These are phyloP conservation scores for Smittium mucronatum DNA, from an alignment of 371 early-diverging fungal genomes.

Conservation along the genomic window DNA sequence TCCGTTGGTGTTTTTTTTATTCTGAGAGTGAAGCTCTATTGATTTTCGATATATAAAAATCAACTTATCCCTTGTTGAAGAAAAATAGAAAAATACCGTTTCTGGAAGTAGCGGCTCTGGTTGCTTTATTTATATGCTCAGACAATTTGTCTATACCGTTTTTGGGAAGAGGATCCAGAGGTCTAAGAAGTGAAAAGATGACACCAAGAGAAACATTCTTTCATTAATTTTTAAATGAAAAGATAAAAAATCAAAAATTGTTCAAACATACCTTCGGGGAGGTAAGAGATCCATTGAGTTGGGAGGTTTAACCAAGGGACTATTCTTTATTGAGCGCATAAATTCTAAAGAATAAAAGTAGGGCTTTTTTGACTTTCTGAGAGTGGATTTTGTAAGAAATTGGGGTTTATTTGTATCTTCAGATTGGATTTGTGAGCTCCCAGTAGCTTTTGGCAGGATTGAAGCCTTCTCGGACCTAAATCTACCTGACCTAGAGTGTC, in stretches of 20 bases:
- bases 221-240: too few species aligned
- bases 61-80: too few species aligned
- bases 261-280: neutral
- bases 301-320: neutral
- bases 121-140: neutral
- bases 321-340: neutral
- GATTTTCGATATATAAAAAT: too few species aligned
- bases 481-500: neutral
- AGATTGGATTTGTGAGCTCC: neutral
- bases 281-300: neutral
- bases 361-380: neutral
- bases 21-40: neutral
- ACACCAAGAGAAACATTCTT: too few species aligned
- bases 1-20: neutral
- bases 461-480: neutral
- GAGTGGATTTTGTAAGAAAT: neutral
- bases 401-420: neutral
- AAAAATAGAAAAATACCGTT: neutral
- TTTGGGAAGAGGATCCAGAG: neutral
- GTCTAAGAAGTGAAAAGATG: too few species aligned
- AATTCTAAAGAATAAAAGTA: neutral
- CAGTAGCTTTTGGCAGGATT: too few species aligned
- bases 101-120: neutral
- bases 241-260: too few species aligned
- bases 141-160: neutral